Conservation (phyloP, 495 filamentous ascomycete species). For the Aspergillus kassunensis region DNA sequence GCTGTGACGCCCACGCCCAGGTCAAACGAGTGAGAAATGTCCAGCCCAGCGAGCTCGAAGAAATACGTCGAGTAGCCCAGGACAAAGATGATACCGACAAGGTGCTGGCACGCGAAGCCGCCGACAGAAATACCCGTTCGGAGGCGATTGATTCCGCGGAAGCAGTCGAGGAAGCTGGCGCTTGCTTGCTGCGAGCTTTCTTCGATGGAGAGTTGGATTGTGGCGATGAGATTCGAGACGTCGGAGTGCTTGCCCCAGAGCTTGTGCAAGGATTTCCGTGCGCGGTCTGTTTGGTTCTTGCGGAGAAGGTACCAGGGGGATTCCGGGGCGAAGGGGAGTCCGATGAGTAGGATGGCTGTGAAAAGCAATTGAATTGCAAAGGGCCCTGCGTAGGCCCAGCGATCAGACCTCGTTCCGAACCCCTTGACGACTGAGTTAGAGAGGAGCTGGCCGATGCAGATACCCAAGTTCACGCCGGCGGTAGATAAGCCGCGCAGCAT, state of each 20-base stretch:
- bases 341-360: background rate
- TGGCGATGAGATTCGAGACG: background rate
- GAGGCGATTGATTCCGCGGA: background rate
- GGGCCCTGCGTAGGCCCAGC: background rate
- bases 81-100: background rate
- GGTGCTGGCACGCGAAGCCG: background rate
- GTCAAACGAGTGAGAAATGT: background rate
- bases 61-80: conserved; percentile 1
- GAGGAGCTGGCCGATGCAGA: background rate
- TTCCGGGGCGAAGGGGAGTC: background rate
- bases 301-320: background rate
- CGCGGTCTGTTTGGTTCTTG: background rate
- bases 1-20: background rate
- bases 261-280: background rate
- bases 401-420: background rate
- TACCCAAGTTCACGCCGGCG: background rate
- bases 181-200: background rate
- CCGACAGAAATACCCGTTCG: background rate
- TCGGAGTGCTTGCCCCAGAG: background rate
- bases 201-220: background rate
- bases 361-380: background rate
- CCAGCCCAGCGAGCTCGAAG: background rate
- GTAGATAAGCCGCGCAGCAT: background rate
- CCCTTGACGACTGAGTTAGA: background rate
- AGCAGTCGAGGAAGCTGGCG: background rate